Conservation (phyloP, 345 rosid species). For the Anacardium occidentale region DNA sequence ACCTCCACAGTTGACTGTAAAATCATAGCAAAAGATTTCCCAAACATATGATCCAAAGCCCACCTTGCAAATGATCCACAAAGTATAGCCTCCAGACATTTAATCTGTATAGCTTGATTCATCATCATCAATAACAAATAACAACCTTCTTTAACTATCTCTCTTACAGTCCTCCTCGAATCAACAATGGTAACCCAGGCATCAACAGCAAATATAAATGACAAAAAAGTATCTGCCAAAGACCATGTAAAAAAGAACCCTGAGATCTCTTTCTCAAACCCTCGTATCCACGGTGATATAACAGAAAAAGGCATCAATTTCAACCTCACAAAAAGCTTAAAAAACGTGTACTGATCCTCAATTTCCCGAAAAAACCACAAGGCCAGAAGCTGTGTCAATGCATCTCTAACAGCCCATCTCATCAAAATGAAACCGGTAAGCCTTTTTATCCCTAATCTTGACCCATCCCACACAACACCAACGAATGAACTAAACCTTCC, state of each 20-base stretch:
- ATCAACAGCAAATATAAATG: slow-evolving; percentile 68
- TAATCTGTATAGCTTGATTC: slow-evolving; percentile 77
- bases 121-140: slow-evolving; percentile 64
- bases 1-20: slow-evolving; percentile 80
- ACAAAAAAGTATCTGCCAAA: slow-evolving; percentile 62
- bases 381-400: slow-evolving; percentile 77
- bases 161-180: slow-evolving; percentile 79
- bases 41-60: slow-evolving; percentile 48
- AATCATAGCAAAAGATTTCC: slow-evolving; percentile 54
- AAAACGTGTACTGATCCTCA: slow-evolving; percentile 85
- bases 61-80: slow-evolving; percentile 76
- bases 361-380: slow-evolving; percentile 86
- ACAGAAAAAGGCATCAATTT: slow-evolving; percentile 91
- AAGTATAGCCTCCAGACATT: slow-evolving; percentile 71
- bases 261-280: slow-evolving; percentile 82
- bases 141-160: slow-evolving; percentile 85
- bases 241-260: slow-evolving; percentile 84
- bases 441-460: slow-evolving; percentile 72
- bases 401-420: slow-evolving; percentile 94
- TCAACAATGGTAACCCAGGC: slow-evolving; percentile 85
- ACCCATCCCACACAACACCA: slow-evolving; percentile 67
- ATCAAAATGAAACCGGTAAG: slow-evolving; percentile 78
- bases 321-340: slow-evolving; percentile 76
- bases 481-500: slow-evolving; percentile 57
- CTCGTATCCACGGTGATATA: slow-evolving; percentile 77